Conservation (phyloP, 148 eudicot genomes). For the Chenopodium album region DNA sequence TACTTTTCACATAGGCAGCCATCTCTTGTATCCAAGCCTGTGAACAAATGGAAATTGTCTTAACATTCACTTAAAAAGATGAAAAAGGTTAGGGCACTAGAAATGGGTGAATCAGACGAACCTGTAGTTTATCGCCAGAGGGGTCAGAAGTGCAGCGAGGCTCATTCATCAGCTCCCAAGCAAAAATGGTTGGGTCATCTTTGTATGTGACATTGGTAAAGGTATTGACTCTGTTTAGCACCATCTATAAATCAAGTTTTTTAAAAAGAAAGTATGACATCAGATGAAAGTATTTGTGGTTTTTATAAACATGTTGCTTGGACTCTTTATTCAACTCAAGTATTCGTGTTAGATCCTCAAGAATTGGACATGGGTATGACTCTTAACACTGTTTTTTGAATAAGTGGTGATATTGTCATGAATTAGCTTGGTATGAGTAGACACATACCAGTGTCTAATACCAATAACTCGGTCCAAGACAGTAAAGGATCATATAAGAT, state of each 20-base stretch:
- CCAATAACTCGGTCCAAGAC: too few relatives aligned
- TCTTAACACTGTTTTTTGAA: too few relatives aligned
- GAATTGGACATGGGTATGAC: too few relatives aligned
- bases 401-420: too few relatives aligned
- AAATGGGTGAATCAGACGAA: conserved; percentile 13
- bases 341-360: too few relatives aligned
- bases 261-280: background rate
- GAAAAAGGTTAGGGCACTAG: background rate
- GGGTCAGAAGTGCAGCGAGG: conserved; percentile 73
- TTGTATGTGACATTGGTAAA: conserved; percentile 74
- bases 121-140: conserved; percentile 76
- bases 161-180: conserved; percentile 91
- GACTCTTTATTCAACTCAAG: too few relatives aligned
- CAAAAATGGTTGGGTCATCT: conserved; percentile 87
- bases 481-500: too few relatives aligned
- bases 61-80: background rate
- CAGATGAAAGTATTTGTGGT: background rate
- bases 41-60: conserved; percentile 9
- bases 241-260: conserved; percentile 40
- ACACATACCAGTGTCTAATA: too few relatives aligned
- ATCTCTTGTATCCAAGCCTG: conserved; percentile 91
- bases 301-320: background rate
- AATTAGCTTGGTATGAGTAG: too few relatives aligned
- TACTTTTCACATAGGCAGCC: conserved; percentile 73
- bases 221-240: conserved; percentile 74